Conservation (phyloP, 129 eudicot genomes). For the Glebionis coronaria region DNA sequence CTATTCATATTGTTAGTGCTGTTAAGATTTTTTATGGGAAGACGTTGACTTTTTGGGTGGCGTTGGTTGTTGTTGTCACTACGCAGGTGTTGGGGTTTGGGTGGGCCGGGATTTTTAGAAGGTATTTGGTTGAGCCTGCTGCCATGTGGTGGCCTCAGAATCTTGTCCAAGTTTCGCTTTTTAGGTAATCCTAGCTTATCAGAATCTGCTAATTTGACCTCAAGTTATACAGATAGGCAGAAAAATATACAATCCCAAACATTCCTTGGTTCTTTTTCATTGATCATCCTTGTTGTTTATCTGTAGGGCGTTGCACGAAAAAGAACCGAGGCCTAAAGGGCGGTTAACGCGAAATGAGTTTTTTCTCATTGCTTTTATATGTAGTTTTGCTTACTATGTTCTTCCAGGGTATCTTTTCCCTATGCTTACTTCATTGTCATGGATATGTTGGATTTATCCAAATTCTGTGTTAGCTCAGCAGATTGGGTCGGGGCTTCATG, state of each 20-base stretch:
- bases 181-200: constrained; percentile 26
- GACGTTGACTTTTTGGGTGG: constrained; percentile 28
- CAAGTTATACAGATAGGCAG: no score
- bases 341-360: constrained; percentile 37
- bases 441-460: constrained; percentile 40
- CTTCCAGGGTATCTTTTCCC: constrained; percentile 43
- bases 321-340: constrained; percentile 37
- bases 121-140: constrained; percentile 44
- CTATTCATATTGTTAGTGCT: constrained; percentile 34
- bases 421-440: constrained; percentile 31
- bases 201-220: no score
- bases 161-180: constrained; percentile 51
- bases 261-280: no score
- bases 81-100: constrained; percentile 60
- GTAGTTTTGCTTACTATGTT: constrained; percentile 32
- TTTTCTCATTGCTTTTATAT: constrained; percentile 32
- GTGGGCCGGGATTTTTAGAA: constrained; percentile 42
- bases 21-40: constrained; percentile 41
- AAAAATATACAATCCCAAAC: no score
- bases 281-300: no score
- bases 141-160: constrained; percentile 55
- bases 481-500: constrained; percentile 45
- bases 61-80: constrained; percentile 33
- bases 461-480: constrained; percentile 41
- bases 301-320: constrained; percentile 55